Evolutionary conservation across 2,329 filamentous ascomycete species (phyloP).

Genomic region (Pyrenochaeta sp.): DNA sequence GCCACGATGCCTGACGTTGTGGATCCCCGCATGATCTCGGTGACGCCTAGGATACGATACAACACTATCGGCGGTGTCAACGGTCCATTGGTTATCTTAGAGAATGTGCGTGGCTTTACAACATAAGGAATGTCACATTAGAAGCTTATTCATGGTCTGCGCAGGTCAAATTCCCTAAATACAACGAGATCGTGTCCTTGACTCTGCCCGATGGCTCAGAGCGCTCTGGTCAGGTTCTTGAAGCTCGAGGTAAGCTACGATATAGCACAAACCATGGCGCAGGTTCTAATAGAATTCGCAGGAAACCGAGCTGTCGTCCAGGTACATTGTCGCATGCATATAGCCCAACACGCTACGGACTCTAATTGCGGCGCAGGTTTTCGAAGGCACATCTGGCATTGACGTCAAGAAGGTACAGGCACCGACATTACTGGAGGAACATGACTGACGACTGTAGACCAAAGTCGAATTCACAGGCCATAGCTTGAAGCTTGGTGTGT

Average conservation of each 20-base stretch:
- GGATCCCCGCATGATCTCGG: constrained; percentile 62
- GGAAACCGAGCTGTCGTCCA: constrained; percentile 94
- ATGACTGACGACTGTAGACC: constrained; percentile 66
- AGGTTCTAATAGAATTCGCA: constrained; percentile 51
- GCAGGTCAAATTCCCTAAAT: constrained; percentile 96
- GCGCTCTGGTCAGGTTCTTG: constrained; percentile 93
- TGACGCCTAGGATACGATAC: constrained; percentile 84
- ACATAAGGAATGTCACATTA: constrained; percentile 4
- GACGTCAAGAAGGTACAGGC: constrained; percentile 88
- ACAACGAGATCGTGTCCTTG: constrained; percentile 97
- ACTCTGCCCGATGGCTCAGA: constrained; percentile 95
- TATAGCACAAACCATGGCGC: not conserved
- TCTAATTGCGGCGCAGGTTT: constrained; percentile 71
- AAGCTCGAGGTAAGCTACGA: constrained; percentile 83
- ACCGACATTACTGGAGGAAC: constrained; percentile 14
- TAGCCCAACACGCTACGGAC: constrained; percentile 1
- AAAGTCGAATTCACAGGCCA: constrained; percentile 97
- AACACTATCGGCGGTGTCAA: constrained; percentile 99
- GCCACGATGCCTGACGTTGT: constrained; percentile 49
- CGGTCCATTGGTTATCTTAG: constrained; percentile 95
- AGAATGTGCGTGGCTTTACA: constrained; percentile 74
- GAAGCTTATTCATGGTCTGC: constrained; percentile 31
- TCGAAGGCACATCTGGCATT: constrained; percentile 95
- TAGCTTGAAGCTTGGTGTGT: constrained; percentile 97
- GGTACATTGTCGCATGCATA: constrained; percentile 60